phyloP scores from a whole-genome alignment of 108 stramenopile species.

The Cyclotella atomus region DNA sequence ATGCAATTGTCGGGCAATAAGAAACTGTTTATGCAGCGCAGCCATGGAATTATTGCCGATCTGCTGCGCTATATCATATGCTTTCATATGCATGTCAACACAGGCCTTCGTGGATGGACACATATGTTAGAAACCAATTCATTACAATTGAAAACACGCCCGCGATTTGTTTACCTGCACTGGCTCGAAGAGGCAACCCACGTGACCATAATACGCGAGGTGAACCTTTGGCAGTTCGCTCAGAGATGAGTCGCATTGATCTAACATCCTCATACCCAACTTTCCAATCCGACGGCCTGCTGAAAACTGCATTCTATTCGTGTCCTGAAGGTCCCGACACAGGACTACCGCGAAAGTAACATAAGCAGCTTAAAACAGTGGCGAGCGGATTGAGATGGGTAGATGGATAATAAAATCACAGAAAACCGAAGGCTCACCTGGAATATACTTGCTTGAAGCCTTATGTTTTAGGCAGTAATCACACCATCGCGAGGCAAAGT shows the following conservation, averaged over 20 bases:
- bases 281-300: slow-evolving; percentile 1
- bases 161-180: neutral
- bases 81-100: slow-evolving; percentile 26
- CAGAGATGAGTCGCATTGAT: neutral
- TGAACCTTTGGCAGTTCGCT: neutral
- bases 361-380: slow-evolving; percentile 3
- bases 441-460: neutral
- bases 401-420: neutral
- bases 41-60: slow-evolving; percentile 16
- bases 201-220: neutral
- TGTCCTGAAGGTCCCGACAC: neutral
- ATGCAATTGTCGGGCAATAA: slow-evolving; percentile 13
- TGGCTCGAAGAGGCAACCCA: neutral
- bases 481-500: neutral
- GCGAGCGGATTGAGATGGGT: too few species aligned
- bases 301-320: too few species aligned
- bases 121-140: slow-evolving; percentile 6
- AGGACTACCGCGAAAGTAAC: neutral
- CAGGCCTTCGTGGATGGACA: slow-evolving; percentile 22
- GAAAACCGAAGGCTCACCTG: neutral
- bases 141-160: too few species aligned
- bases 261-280: neutral
- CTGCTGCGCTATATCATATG: slow-evolving; percentile 28
- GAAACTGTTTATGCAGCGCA: slow-evolving; percentile 2
- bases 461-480: neutral